Conservation (phyloP, 805 yeast genomes). For the Kuraishia ogatae region DNA sequence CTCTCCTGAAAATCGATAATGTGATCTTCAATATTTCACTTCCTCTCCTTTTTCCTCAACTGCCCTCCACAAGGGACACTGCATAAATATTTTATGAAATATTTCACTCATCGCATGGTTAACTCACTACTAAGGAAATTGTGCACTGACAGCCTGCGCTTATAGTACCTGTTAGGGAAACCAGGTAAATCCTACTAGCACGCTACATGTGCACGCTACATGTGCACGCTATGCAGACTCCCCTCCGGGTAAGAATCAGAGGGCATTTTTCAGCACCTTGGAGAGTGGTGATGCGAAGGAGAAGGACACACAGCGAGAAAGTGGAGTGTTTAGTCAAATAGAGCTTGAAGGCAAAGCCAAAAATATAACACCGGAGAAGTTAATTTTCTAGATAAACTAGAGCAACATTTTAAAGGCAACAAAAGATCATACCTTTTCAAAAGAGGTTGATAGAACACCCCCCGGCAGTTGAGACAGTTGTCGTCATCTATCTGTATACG, state of each 20-base stretch:
- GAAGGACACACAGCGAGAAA: neutral
- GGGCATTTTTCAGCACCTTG: neutral
- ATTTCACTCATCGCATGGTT: neutral
- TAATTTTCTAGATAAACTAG: too few relatives aligned
- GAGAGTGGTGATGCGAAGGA: neutral
- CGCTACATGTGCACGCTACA: neutral
- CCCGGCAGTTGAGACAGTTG: too few relatives aligned
- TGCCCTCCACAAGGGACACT: neutral
- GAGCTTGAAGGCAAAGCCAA: neutral
- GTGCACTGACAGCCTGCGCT: too few relatives aligned
- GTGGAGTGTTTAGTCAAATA: neutral
- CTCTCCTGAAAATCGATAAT: too few relatives aligned
- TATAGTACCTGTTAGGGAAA: too few relatives aligned
- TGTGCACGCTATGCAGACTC: neutral
- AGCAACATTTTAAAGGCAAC: too few relatives aligned
- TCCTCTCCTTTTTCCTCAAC: neutral
- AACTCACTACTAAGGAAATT: neutral
- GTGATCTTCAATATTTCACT: too few relatives aligned
- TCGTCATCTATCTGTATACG: too few relatives aligned
- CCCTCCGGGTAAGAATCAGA: neutral
- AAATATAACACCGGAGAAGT: too few relatives aligned
- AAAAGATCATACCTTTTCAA: too few relatives aligned
- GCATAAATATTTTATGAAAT: neutral
- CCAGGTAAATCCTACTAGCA: too few relatives aligned
- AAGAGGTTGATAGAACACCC: too few relatives aligned